A percentile compares a stretch with the other conserved stretches of the same genome.
Evolutionary conservation across 1,284 basidiomycete genomes (phyloP).

Genomic region (Papiliotrema flavescens): DNA sequence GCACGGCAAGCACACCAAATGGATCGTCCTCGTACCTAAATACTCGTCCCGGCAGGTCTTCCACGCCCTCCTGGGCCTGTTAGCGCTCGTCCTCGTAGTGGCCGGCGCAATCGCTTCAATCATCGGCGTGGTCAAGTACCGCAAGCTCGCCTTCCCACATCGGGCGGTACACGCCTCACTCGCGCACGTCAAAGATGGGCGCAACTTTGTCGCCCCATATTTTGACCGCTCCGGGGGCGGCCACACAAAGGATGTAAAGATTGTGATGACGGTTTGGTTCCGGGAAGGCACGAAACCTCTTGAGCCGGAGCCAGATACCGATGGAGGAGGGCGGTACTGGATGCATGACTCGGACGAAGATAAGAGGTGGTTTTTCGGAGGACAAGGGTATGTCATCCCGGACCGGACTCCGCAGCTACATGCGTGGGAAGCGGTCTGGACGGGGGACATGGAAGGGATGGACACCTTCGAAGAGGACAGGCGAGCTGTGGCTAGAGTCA

Average conservation of each 20-base stretch:
- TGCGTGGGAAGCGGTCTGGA: constrained; percentile 1
- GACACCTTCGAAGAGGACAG: not conserved
- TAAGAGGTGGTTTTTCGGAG: not conserved
- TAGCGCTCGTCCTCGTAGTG: not conserved
- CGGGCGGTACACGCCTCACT: constrained; percentile 2
- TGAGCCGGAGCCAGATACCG: not conserved
- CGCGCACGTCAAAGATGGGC: not conserved
- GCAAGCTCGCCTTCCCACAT: not conserved
- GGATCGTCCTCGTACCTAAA: not conserved
- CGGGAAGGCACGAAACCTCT: not conserved
- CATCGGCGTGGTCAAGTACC: not conserved
- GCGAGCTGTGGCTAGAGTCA: not conserved
- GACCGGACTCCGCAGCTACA: not conserved
- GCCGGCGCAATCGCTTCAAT: not conserved
- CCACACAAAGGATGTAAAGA: not conserved
- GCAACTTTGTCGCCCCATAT: not conserved
- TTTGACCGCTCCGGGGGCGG: not conserved
- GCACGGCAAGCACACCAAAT: not conserved
- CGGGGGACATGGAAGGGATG: not conserved
- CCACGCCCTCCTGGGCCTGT: not conserved
- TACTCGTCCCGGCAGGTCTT: not conserved
- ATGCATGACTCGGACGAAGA: not conserved
- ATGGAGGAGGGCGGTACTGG: not conserved
- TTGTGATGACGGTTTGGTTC: constrained; percentile 1
- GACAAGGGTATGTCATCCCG: not conserved